These are phyloP conservation scores for Liquidambar formosana DNA, from an alignment of 164 flowering plant species.

Conservation along the genomic window DNA sequence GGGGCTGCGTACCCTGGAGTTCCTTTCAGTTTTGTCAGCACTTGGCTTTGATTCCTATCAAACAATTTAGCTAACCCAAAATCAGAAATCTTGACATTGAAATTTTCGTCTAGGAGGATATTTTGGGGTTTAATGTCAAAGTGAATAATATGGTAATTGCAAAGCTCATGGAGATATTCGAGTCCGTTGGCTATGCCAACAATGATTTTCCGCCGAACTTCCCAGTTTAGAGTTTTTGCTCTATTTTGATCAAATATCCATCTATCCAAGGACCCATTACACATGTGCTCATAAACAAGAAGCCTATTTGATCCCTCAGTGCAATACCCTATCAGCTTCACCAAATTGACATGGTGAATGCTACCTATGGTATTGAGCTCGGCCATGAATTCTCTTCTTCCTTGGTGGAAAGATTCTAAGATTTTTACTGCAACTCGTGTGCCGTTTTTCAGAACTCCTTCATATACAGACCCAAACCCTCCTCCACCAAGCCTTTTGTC, in stretches of 20 bases:
- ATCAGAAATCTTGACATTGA: conserved; percentile 17
- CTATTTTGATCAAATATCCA: conserved; percentile 10
- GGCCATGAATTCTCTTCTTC: background rate
- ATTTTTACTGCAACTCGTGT: background rate
- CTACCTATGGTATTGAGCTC: background rate
- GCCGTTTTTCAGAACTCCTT: background rate
- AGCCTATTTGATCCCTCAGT: background rate
- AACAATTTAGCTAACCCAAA: conserved; percentile 21
- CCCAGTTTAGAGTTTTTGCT: conserved; percentile 9
- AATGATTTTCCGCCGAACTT: conserved; percentile 6
- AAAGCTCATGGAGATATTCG: conserved; percentile 12
- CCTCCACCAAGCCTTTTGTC: background rate
- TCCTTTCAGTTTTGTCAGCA: conserved; percentile 16
- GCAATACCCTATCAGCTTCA: background rate
- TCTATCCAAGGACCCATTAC: conserved; percentile 5
- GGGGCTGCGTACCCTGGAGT: conserved; percentile 24
- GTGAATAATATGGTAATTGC: conserved; percentile 11
- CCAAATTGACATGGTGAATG: background rate
- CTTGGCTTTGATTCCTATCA: conserved; percentile 15
- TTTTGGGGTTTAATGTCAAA: conserved; percentile 18
- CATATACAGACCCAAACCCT: background rate
- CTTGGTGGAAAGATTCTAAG: conserved; percentile 2
- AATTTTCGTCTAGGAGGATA: conserved; percentile 9
- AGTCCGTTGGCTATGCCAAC: conserved; percentile 18
- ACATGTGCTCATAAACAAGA: background rate